Evolutionary conservation across 1,284 basidiomycete species (phyloP).

Genomic region (Cryptococcus neoformans): DNA sequence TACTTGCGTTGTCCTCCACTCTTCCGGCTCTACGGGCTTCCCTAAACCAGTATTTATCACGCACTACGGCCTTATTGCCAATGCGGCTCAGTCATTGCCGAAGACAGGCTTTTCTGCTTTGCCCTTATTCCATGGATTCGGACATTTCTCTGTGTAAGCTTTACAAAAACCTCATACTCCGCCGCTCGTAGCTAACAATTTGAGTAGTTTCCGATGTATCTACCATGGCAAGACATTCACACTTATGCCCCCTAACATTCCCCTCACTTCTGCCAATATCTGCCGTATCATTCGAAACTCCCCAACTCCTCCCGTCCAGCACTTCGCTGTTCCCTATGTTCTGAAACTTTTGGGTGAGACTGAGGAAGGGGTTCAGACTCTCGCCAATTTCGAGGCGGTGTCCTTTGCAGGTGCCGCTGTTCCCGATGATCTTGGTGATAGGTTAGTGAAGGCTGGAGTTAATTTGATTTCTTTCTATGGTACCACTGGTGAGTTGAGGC

Average conservation of each 20-base stretch:
- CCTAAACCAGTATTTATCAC: constrained; percentile 48
- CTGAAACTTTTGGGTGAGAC: constrained; percentile 56
- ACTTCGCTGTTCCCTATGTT: constrained; percentile 52
- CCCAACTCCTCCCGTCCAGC: constrained; percentile 42
- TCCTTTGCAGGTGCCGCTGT: constrained; percentile 47
- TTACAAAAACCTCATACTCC: background rate
- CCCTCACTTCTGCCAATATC: constrained; percentile 57
- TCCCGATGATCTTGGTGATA: constrained; percentile 57
- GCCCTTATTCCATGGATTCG: constrained; percentile 55
- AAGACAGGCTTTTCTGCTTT: constrained; percentile 54
- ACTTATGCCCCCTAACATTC: constrained; percentile 57
- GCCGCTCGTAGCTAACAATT: constrained; percentile 1
- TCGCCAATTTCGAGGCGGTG: constrained; percentile 57
- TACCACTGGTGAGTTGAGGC: constrained; percentile 41
- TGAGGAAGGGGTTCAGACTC: constrained; percentile 52
- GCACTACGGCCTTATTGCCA: constrained; percentile 45
- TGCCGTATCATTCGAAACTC: constrained; percentile 37
- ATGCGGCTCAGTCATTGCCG: constrained; percentile 38
- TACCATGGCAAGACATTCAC: constrained; percentile 54
- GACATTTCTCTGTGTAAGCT: constrained; percentile 53
- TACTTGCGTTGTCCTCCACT: constrained; percentile 60
- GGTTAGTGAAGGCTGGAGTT: constrained; percentile 55
- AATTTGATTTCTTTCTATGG: constrained; percentile 59
- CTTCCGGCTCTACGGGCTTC: constrained; percentile 58
- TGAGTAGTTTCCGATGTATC: constrained; percentile 45